Evolutionary conservation across 306 rosid species (phyloP).

Genomic region (Acacia melanoxylon): DNA sequence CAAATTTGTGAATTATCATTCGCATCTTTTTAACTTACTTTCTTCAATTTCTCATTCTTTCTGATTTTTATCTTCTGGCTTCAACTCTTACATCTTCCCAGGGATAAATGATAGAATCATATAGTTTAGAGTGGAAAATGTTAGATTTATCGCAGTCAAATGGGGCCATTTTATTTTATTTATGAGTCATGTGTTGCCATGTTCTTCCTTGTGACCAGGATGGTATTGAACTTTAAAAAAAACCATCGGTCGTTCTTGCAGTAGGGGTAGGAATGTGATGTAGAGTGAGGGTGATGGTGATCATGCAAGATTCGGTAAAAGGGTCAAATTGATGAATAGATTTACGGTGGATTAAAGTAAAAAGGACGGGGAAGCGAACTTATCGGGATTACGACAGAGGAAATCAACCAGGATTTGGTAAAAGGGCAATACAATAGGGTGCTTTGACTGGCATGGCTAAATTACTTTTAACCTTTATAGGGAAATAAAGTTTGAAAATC

Average conservation of each 20-base stretch:
- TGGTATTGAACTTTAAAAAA: not conserved
- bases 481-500: slow-evolving; percentile 44
- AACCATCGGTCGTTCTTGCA: not conserved
- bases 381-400: slow-evolving; percentile 28
- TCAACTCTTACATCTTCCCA: not conserved
- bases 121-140: not conserved
- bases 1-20: not conserved
- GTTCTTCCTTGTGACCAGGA: not conserved
- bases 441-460: slow-evolving; percentile 30
- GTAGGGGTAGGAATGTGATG: not conserved
- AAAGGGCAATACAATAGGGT: slow-evolving; percentile 23
- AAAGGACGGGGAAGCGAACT: not conserved
- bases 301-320: not conserved
- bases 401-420: slow-evolving; percentile 45
- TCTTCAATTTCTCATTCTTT: not conserved
- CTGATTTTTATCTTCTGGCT: slow-evolving; percentile 6
- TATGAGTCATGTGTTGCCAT: not conserved
- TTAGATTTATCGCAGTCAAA: not conserved
- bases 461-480: slow-evolving; percentile 35
- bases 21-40: not conserved
- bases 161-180: not conserved
- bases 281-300: not conserved
- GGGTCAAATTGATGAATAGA: not conserved
- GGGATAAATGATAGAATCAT: not conserved
- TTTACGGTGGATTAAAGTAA: not conserved